Evolutionary conservation across 108 stramenopile genomes (phyloP), one percentile per base, ranked within the genome.

Genomic region (Schizochytrium sp.): DNA sequence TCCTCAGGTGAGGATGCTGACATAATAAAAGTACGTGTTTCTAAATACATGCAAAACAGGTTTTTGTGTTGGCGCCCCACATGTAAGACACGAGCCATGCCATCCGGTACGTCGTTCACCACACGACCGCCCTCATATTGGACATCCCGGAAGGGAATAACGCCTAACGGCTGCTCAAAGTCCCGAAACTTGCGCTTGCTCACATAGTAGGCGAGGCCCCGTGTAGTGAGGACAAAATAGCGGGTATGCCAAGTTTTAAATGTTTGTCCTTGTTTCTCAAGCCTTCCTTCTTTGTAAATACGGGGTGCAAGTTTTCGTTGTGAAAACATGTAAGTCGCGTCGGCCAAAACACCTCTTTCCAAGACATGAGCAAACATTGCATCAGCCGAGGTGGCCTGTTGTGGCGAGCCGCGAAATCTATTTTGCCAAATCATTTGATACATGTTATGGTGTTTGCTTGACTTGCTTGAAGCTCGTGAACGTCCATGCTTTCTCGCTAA

Each of bases 181-280:
- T 49, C 76, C 76, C 55, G 10, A 28, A 55, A 83, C 47, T 83
- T 83, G 2, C 53, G 47, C 76, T 55, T 83, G 53, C 76, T 83
- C 53, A 10, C 0, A 1, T 83, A 83, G 76, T 83, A 83, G 50
- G 50, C 5, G 76, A 83, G 76, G 5, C 53, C 50, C 15, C 50
- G 53, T 53, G 47, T 49, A 38, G 76, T 55, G 28, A 83, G 76
- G 28, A 83, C 76, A 55, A 83, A 83, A 40, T 83, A 83, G 17
- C 76, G 45, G 38, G 47, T 50, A 3, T 83, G 76, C 76, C 76
- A 83, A 10, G 76, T 83, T 55, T 83, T 83, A 53, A 83, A 83
- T 10, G 55, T 55, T 0, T 50, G 49, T 10, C 76, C 76, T 53
- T 83, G 76, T 40, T 83, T 83, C 5, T 83, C 76, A n/a, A 83